These are phyloP conservation scores for Osmanthus fragrans DNA, from an alignment of 257 asterid genomes.

Conservation along the genomic window DNA sequence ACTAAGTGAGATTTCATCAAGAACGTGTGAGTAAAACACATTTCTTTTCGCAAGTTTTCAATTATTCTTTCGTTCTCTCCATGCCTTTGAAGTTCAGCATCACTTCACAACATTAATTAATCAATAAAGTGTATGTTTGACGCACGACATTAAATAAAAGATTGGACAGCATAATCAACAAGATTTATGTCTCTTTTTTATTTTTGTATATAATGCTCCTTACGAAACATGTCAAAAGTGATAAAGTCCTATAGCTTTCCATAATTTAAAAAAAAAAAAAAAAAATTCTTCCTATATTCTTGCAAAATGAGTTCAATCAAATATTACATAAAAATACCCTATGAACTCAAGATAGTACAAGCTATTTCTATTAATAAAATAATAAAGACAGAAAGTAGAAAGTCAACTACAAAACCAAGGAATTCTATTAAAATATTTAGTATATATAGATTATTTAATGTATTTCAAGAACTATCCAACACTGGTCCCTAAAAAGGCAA, in stretches of 20 bases:
- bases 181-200: not conserved
- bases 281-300: not conserved
- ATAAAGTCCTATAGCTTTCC: not conserved
- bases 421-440: not conserved
- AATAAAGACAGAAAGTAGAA: not conserved
- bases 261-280: not conserved
- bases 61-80: not conserved
- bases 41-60: not conserved
- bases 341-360: not conserved
- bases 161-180: not conserved
- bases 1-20: not conserved
- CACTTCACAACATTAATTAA: not conserved
- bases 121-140: not conserved
- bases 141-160: not conserved
- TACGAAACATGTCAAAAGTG: not conserved
- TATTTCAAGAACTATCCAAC: not conserved
- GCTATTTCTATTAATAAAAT: not conserved
- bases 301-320: not conserved
- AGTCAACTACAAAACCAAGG: slow-evolving; percentile 3
- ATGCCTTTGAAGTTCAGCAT: not conserved
- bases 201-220: not conserved
- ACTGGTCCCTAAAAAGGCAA: slow-evolving; percentile 31
- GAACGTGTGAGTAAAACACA: not conserved
- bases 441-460: not conserved
- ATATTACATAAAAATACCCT: not conserved